phyloP scores from a whole-genome alignment of 2,329 filamentous ascomycete species.

The Cryphonectria naterciae region DNA sequence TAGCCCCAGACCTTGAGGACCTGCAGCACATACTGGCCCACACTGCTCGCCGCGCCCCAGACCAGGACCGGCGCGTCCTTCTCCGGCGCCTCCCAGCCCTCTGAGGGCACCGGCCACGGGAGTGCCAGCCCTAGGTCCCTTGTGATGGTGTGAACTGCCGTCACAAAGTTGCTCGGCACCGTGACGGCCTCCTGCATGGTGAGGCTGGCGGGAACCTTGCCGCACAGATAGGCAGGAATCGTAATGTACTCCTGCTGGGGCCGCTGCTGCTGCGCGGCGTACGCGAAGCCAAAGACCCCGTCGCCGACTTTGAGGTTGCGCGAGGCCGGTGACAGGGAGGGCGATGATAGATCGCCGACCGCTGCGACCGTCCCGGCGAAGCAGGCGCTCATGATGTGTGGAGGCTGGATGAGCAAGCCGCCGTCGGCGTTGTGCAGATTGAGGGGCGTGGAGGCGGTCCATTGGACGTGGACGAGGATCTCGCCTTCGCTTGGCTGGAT shows the following conservation, averaged over 20 bases:
- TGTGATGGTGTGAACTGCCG: constrained; percentile 58
- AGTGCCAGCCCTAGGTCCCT: constrained; percentile 56
- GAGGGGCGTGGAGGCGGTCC: constrained; percentile 64
- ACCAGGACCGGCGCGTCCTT: constrained; percentile 48
- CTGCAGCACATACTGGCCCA: constrained; percentile 55
- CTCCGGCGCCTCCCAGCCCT: constrained; percentile 41
- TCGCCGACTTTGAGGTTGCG: constrained; percentile 56
- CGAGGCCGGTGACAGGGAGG: constrained; percentile 13
- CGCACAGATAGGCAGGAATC: constrained; percentile 52
- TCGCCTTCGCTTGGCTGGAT: constrained; percentile 47
- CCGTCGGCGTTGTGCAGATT: constrained; percentile 66
- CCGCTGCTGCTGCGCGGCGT: constrained; percentile 50
- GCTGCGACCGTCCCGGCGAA: constrained; percentile 57
- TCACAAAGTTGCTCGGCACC: constrained; percentile 61
- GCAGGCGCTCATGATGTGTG: constrained; percentile 55
- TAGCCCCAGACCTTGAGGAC: constrained; percentile 59
- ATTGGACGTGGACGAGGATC: constrained; percentile 58
- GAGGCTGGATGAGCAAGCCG: constrained; percentile 56
- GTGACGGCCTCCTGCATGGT: constrained; percentile 54
- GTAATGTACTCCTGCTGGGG: constrained; percentile 61
- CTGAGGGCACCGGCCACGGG: constrained; percentile 59
- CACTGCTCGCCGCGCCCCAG: constrained; percentile 58
- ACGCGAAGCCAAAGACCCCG: constrained; percentile 59
- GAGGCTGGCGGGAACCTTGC: constrained; percentile 47
- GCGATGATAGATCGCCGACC: constrained; percentile 44